Base-by-base conservation (phyloP, 1,284 basidiomycete genomes). In the Sporisorium exsertum region DNA sequence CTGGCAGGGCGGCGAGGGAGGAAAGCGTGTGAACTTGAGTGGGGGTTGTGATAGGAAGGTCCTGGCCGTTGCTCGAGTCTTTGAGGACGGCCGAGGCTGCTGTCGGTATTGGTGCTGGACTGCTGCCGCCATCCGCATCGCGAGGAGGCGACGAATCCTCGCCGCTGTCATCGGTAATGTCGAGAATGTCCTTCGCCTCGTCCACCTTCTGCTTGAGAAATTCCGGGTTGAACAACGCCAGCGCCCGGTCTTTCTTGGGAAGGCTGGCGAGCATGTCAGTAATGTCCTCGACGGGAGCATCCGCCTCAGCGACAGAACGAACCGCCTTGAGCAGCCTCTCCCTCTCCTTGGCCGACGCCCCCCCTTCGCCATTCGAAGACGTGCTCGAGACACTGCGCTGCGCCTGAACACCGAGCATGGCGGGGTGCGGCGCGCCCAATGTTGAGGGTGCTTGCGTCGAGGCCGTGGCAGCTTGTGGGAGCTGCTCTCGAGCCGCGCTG, bases 211-310 rank as follows among this genome's bases (percentile, higher is more conserved):
- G 88, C 58, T 90, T 89, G 35, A 95, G 88, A 42, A 93, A 89
- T 75, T 95, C 93, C 10, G 88, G 88, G 78, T 94, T 95, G 88
- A 95, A 95, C 46, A 95, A 87, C 86, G 93, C 94, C 89, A 95
- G 89, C 0, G 93, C 93, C 3, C 93, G 90, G 77, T 96, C 94
- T 75, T 92, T 90, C 86, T 94, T 95, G 3, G 92, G 91, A 26
- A 96, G 88, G 73, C 90, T 91, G 89, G 94, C 92, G 37, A 95
- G 87, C 58, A 95, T 87, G 54, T 93, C 92, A 0, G 91, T 91
- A 42, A 83, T 79, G 56, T 81, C 80, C 46, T 83, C 81, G 26
- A 82, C 77, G 7, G 77, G 77, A 0, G 75, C 64, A 18, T 64
- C 79, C 1, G 67, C 43, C 22, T 74, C 64, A 2, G 66, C 37